Evolutionary conservation across 495 filamentous ascomycete genomes (phyloP).

Genomic region (Geoglossum glabrum): DNA sequence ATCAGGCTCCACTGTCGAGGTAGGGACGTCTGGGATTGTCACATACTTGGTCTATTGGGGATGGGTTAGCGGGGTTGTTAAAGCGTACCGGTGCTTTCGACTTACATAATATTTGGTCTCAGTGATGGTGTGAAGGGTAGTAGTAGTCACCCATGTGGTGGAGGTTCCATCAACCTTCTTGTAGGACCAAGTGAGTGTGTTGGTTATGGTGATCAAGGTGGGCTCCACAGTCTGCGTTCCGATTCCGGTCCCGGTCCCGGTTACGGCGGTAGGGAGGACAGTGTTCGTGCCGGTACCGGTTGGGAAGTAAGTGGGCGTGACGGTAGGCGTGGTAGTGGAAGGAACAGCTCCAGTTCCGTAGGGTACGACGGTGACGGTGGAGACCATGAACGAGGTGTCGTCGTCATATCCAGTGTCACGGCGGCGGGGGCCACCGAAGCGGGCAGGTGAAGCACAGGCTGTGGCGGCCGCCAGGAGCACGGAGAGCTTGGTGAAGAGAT

Average conservation of each 20-base stretch:
- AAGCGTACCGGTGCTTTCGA: not conserved
- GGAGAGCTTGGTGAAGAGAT: not conserved
- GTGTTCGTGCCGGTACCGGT: not conserved
- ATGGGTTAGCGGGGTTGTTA: not conserved
- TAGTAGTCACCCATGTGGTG: slow-evolving; percentile 35
- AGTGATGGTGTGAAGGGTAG: slow-evolving; percentile 28
- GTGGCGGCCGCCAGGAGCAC: not conserved
- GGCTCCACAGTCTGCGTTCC: not conserved
- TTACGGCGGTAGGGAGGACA: not conserved
- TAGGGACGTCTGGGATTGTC: not conserved
- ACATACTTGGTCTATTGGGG: not conserved
- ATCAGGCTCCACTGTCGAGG: too few species aligned
- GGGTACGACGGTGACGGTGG: too few species aligned
- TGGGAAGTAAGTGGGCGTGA: not conserved
- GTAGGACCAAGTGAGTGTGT: too few species aligned
- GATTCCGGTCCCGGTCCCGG: not conserved
- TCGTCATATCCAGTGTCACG: not conserved
- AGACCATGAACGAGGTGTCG: too few species aligned
- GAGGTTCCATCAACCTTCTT: slow-evolving; percentile 31
- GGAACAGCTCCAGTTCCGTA: too few species aligned
- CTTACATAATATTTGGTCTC: slow-evolving; percentile 13
- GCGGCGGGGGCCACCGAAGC: not conserved
- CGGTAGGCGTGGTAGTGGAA: not conserved
- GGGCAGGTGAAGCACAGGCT: not conserved
- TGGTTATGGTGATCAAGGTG: slow-evolving; percentile 4